A percentile compares a stretch with the other conserved stretches of the same genome.
These are phyloP conservation scores for Epichloe typhina DNA, from an alignment of 2,329 filamentous ascomycete genomes.

Conservation along the genomic window DNA sequence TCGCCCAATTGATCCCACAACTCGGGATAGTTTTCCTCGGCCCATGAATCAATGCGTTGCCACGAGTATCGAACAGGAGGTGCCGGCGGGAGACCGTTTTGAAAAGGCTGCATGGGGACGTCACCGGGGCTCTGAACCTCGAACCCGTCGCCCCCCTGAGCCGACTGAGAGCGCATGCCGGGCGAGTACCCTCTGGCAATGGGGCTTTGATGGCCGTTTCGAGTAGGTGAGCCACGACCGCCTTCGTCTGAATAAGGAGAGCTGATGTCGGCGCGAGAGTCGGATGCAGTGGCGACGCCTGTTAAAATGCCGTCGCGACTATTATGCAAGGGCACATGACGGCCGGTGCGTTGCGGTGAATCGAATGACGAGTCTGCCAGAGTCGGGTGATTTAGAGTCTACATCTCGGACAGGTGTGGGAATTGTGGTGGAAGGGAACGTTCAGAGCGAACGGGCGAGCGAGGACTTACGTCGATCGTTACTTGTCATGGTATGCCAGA, in stretches of 20 bases:
- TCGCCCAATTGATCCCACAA: slow-evolving; percentile 88
- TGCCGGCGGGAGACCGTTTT: slow-evolving; percentile 78
- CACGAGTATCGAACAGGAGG: slow-evolving; percentile 84
- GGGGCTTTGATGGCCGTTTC: slow-evolving; percentile 35
- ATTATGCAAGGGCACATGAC: slow-evolving; percentile 78
- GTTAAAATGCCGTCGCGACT: slow-evolving; percentile 72
- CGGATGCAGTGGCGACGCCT: slow-evolving; percentile 76
- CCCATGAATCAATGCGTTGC: slow-evolving; percentile 87
- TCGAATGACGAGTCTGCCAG: slow-evolving; percentile 74
- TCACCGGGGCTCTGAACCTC: slow-evolving; percentile 65
- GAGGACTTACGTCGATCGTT: slow-evolving; percentile 49
- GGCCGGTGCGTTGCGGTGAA: slow-evolving; percentile 81
- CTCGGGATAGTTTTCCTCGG: slow-evolving; percentile 90
- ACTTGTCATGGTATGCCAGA: slow-evolving; percentile 87
- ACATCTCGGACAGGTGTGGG: background rate
- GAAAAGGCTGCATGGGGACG: slow-evolving; percentile 93
- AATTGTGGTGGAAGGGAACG: background rate
- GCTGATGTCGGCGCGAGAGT: slow-evolving; percentile 75
- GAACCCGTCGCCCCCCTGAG: slow-evolving; percentile 51
- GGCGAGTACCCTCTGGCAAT: slow-evolving; percentile 70
- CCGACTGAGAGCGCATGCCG: slow-evolving; percentile 68
- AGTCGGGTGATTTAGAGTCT: background rate
- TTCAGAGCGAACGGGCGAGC: background rate
- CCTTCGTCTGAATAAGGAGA: slow-evolving; percentile 67
- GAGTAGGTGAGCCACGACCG: slow-evolving; percentile 36